phyloP scores from a whole-genome alignment of 306 rosid species.

The Malus fusca region DNA sequence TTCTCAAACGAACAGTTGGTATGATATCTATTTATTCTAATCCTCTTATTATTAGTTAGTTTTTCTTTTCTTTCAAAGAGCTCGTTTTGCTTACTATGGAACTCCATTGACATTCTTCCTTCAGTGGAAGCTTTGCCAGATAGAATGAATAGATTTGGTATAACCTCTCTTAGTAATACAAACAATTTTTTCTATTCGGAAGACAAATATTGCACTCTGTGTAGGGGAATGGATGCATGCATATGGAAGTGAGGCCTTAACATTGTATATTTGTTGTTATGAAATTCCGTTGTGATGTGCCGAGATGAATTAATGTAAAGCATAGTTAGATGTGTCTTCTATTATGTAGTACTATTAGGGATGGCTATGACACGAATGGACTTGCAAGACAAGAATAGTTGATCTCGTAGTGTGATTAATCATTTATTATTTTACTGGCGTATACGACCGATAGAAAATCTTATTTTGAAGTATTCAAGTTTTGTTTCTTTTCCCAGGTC shows the following conservation, averaged over 20 bases:
- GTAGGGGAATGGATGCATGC: background rate
- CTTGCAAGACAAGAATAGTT: background rate
- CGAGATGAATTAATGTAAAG: background rate
- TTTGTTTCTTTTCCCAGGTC: constrained; percentile 50
- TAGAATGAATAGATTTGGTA: background rate
- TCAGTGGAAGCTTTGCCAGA: background rate
- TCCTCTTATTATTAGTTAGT: background rate
- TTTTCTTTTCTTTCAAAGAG: background rate
- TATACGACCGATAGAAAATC: background rate
- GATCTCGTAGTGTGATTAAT: background rate
- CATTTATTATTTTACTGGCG: background rate
- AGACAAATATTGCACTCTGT: background rate
- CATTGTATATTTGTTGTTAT: background rate
- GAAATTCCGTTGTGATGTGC: background rate
- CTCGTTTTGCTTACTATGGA: background rate
- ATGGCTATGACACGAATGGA: background rate
- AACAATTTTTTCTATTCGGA: background rate
- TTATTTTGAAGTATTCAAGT: background rate
- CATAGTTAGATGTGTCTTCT: background rate
- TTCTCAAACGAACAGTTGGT: background rate
- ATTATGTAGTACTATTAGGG: background rate
- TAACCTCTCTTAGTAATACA: background rate
- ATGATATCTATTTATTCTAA: background rate
- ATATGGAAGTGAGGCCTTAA: background rate
- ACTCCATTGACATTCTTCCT: background rate